Evolutionary conservation across 495 filamentous ascomycete genomes (phyloP), one percentile per base, ranked within the genome.

Genomic region (Astrothelium subdiscretum): DNA sequence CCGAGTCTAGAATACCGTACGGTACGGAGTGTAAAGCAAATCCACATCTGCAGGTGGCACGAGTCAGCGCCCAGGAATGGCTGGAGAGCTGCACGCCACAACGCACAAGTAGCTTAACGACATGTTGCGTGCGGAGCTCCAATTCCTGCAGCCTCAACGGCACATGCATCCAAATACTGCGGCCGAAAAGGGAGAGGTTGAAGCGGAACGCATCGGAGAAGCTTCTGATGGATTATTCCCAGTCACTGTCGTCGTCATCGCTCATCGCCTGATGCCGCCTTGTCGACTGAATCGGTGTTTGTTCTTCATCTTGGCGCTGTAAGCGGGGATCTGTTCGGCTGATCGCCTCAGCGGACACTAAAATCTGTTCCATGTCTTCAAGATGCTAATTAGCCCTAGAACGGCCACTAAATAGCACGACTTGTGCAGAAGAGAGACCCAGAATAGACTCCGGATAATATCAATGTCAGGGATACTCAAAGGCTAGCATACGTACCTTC

Each of bases 271-370:
- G 20, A 22, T 31, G 15, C 31, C 59, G 24, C 58, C 58, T 29
- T 13, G 59, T n/a, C 35, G 59, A 8, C 29, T 40, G 20, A 64
- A 60, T n/a, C 22, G 62, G 57, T 64, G 60, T 72, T 77, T 76
- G 8, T 15, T 73, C 71, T 31, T 79, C 71, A 63, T 85, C 78
- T 68, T 86, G 81, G 70, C 80, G 83, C 69, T 85, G 77, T n/a
- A 94, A 76, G 51, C 92, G 87, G 68, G 87, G 78, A 71, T 97
- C 92, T 64, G 81, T 87, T 43, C 82, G 77, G 59, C 85, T 83
- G 54, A 96, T 71, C 22, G 91, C 91, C 13, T 89, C 90, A 31
- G 92, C 78, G 43, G 88, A 85, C 3, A 96, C 80, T n/a, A 97
- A 79, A 40, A 96, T 71, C 59, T 80, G 81, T 69, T 95, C 89